Conservation (phyloP, 2,329 filamentous ascomycete species). For the Allantophomopsis cytisporea region DNA sequence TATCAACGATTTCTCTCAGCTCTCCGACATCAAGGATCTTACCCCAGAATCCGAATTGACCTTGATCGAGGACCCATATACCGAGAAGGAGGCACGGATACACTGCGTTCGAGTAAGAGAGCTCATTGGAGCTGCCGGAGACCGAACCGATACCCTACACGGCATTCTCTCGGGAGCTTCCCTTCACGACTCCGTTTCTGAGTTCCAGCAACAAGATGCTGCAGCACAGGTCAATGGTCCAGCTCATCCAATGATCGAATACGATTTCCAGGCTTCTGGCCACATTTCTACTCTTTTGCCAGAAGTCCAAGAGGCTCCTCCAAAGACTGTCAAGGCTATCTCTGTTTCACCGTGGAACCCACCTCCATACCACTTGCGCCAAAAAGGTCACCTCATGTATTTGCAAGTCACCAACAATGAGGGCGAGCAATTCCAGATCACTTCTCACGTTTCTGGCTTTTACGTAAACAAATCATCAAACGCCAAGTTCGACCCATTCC, state of each 20-base stretch:
- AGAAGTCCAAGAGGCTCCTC: slow-evolving; percentile 48
- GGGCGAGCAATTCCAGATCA: slow-evolving; percentile 89
- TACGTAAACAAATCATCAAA: slow-evolving; percentile 96
- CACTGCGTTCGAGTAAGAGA: slow-evolving; percentile 86
- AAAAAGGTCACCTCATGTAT: slow-evolving; percentile 88
- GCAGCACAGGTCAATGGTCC: slow-evolving; percentile 21
- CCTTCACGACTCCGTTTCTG: slow-evolving; percentile 67
- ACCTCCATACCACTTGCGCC: slow-evolving; percentile 78
- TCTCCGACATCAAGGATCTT: slow-evolving; percentile 78
- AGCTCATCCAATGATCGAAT: slow-evolving; percentile 50
- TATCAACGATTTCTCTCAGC: slow-evolving; percentile 89
- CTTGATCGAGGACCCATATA: slow-evolving; percentile 90
- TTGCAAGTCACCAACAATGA: slow-evolving; percentile 82
- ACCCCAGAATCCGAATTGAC: slow-evolving; percentile 64
- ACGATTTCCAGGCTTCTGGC: slow-evolving; percentile 61
- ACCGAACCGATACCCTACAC: slow-evolving; percentile 76
- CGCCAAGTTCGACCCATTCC: slow-evolving; percentile 85
- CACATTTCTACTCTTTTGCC: slow-evolving; percentile 62
- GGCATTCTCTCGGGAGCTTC: slow-evolving; percentile 77
- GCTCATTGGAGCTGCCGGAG: slow-evolving; percentile 80
- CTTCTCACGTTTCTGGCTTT: slow-evolving; percentile 86
- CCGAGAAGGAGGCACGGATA: slow-evolving; percentile 93
- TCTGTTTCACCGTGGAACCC: slow-evolving; percentile 93
- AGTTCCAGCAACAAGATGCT: slow-evolving; percentile 22
- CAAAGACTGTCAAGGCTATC: slow-evolving; percentile 84